Conservation (phyloP, 345 rosid genomes). For the Citrus inodora region DNA sequence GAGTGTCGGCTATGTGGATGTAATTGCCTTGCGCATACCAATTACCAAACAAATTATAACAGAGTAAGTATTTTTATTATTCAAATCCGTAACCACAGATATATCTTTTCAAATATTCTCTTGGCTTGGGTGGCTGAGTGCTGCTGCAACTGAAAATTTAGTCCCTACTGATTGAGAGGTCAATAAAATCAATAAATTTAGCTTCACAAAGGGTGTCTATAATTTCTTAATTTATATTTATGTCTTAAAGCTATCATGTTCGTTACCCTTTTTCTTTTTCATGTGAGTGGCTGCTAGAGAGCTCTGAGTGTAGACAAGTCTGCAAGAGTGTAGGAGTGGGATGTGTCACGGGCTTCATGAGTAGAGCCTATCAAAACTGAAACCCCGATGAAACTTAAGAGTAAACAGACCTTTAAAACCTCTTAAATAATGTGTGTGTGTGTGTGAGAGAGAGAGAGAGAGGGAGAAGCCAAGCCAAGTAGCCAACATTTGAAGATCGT, state of each 20-base stretch:
- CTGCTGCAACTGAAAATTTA: too few relatives aligned
- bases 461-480: background rate
- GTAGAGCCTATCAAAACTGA: slow-evolving; percentile 13
- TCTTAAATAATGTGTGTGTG: background rate
- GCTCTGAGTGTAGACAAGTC: background rate
- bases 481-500: background rate
- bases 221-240: too few relatives aligned
- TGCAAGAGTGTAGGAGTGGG: slow-evolving; percentile 25
- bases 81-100: background rate
- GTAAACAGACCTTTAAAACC: background rate
- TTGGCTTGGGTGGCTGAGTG: too few relatives aligned
- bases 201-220: too few relatives aligned
- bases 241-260: too few relatives aligned
- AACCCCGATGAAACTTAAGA: background rate
- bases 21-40: background rate
- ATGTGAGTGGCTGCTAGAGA: background rate
- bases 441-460: background rate
- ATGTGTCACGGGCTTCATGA: slow-evolving; percentile 10
- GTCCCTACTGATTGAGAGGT: too few relatives aligned
- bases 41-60: too few relatives aligned
- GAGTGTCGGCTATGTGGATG: background rate
- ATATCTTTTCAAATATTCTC: too few relatives aligned
- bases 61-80: background rate
- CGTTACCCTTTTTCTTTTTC: background rate
- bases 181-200: too few relatives aligned